Evolutionary conservation across 179 eudicot genomes (phyloP).

Genomic region (Gypsophila paniculata): DNA sequence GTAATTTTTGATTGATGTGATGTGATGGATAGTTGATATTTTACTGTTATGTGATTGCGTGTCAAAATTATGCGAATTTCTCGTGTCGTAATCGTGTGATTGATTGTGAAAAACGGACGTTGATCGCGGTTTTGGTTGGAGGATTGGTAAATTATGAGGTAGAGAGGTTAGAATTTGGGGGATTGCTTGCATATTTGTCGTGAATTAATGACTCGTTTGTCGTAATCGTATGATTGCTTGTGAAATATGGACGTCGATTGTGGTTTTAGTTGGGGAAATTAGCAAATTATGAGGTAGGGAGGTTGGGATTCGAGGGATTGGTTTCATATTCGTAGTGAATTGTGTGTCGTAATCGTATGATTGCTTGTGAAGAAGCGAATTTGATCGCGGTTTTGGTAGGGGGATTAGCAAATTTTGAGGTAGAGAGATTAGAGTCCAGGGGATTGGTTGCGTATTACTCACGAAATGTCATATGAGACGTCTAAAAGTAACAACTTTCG

Average conservation of each 20-base stretch:
- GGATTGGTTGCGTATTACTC: no score
- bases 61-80: not conserved
- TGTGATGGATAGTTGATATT: not conserved
- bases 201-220: no score
- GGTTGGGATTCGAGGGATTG: no score
- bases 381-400: no score
- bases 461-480: not conserved
- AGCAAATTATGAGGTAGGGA: no score
- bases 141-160: not conserved
- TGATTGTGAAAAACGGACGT: not conserved
- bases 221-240: not conserved
- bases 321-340: no score
- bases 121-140: not conserved
- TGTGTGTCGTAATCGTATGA: no score
- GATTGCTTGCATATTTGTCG: not conserved
- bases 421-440: no score
- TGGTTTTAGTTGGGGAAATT: not conserved
- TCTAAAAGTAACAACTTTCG: not conserved
- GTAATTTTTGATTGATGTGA: not conserved
- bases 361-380: no score
- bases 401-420: no score
- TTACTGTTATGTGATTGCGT: not conserved
- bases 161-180: constrained; percentile 2
- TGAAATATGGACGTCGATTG: not conserved
- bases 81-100: not conserved